Evolutionary conservation across 1,284 basidiomycete species (phyloP), one percentile per base, ranked within the genome.

Genomic region (Gymnopus androsaceus): DNA sequence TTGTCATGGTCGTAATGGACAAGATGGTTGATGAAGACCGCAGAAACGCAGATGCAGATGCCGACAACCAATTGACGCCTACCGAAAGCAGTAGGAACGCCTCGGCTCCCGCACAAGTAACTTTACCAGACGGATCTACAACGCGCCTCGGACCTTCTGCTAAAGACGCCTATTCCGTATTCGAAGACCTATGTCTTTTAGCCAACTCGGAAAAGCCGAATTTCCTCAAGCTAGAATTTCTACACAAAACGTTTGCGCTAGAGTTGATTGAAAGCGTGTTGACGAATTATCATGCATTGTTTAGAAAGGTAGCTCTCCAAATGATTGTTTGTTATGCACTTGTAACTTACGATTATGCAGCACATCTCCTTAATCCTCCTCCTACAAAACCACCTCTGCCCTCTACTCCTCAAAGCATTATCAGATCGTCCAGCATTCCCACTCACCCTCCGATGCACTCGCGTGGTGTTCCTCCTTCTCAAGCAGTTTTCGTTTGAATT

Each of bases 1-100:
- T 97, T 1, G 93, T 99, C 54, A 98, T 99, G 95, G 92, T 97
- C 62, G 88, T 98, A 12, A 93, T 98, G 49, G 96, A 99, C 74
- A 95, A 97, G 66, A 90, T 98, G 66, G 84, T 88, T 1, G 82
- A 85, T 17, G 92, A 95, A 67, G 92, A 94, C 61, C 72, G 75
- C n/a, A 68, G 71, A 17, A 79, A 79, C 14, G 73, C 76, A 15
- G 58, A 70, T 14, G 56, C 63, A n/a, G 59, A 58, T n/a, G 40
- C 64, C 2, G 41, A n/a, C n/a, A n/a, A n/a, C n/a, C n/a, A n/a
- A n/a, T n/a, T n/a, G n/a, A n/a, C n/a, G n/a, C n/a, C n/a, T n/a
- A n/a, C n/a, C n/a, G n/a, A n/a, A n/a, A 46, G 44, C 14, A 4
- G 44, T 11, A 1, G 44, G n/a, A 38, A 17, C 17, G 2, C 61